phyloP scores from a whole-genome alignment of 768 basidiomycete genomes.

The Phaffia australis region DNA sequence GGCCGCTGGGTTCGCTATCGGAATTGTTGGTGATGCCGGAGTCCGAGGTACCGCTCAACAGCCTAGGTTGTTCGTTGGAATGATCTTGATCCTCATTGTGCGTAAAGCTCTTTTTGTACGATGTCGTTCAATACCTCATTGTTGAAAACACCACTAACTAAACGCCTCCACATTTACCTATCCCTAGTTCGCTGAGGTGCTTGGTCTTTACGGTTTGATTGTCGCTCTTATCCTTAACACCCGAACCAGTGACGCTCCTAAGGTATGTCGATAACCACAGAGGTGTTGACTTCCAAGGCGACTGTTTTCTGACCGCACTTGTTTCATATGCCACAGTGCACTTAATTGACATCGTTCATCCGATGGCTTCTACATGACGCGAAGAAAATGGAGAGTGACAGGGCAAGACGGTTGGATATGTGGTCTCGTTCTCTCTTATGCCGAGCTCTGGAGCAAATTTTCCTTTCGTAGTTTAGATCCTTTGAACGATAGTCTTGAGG shows the following conservation, averaged over 20 bases:
- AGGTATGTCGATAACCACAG: constrained; percentile 2
- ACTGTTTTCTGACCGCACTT: not conserved
- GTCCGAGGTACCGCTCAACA: constrained; percentile 96
- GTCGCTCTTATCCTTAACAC: constrained; percentile 96
- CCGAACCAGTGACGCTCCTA: constrained; percentile 18
- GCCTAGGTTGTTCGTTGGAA: constrained; percentile 83
- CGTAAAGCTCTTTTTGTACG: not conserved
- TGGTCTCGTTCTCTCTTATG: not conserved
- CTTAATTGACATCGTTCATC: not conserved
- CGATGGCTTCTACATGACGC: not conserved
- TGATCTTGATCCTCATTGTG: constrained; percentile 92
- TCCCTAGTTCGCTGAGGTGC: constrained; percentile 39
- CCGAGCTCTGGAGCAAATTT: too few relatives aligned
- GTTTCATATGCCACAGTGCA: constrained; percentile 10
- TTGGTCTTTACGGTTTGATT: constrained; percentile 90
- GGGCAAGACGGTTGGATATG: constrained; percentile 2
- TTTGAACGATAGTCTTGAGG: too few relatives aligned
- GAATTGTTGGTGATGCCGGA: constrained; percentile 98
- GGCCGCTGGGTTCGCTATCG: constrained; percentile 46
- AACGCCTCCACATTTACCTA: not conserved
- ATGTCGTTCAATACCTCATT: not conserved
- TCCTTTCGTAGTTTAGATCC: too few relatives aligned
- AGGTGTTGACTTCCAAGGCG: not conserved
- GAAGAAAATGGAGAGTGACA: not conserved
- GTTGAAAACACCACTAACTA: not conserved